Conservation (phyloP, 768 basidiomycete genomes). For the Trametes meyenii region DNA sequence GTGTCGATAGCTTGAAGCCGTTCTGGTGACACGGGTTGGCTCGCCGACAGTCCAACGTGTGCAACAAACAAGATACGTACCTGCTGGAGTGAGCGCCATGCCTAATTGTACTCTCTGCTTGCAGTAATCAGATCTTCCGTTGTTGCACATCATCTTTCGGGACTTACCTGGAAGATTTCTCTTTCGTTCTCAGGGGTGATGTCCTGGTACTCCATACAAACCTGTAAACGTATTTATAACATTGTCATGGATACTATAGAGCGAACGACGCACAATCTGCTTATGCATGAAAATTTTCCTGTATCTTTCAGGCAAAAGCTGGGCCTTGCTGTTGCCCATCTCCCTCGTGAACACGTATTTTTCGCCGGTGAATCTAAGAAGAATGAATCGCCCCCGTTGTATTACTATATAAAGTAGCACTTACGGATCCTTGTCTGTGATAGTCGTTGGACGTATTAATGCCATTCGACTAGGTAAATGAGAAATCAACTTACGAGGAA, state of each 20-base stretch:
- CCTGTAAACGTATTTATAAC: conserved; percentile 27
- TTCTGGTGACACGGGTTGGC: conserved; percentile 40
- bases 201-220: conserved; percentile 73
- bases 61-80: conserved; percentile 35
- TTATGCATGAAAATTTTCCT: conserved; percentile 67
- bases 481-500: conserved; percentile 50
- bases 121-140: background rate
- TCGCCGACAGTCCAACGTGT: background rate
- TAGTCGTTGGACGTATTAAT: background rate
- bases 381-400: background rate
- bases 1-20: conserved; percentile 69
- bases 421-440: conserved; percentile 51
- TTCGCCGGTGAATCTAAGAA: conserved; percentile 43
- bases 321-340: conserved; percentile 24
- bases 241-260: background rate
- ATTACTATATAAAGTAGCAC: conserved; percentile 11
- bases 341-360: conserved; percentile 55
- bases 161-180: conserved; percentile 72
- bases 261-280: conserved; percentile 47
- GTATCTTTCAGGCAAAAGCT: conserved; percentile 56
- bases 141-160: no score
- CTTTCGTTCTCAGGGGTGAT: conserved; percentile 58
- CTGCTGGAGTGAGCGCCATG: conserved; percentile 74
- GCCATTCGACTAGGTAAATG: background rate
- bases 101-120: conserved; percentile 74